Conservation (phyloP, 106 monocot species). For the Cymbidium sinense region DNA sequence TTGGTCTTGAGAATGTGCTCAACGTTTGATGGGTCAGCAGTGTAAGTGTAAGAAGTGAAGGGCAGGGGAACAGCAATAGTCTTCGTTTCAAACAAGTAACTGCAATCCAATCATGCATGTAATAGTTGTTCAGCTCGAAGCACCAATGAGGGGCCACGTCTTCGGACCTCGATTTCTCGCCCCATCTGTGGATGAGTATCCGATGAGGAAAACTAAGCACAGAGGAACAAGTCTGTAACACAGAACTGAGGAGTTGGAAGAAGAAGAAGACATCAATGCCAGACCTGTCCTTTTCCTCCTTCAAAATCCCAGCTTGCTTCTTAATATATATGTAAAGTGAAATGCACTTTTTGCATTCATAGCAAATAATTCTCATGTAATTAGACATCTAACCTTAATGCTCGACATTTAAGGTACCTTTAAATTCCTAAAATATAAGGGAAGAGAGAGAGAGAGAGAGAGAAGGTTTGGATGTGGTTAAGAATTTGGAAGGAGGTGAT, state of each 20-base stretch:
- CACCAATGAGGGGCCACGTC: conserved; percentile 76
- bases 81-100: conserved; percentile 46
- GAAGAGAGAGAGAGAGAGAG: too few relatives aligned
- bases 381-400: too few relatives aligned
- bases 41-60: conserved; percentile 74
- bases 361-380: too few relatives aligned
- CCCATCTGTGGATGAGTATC: conserved; percentile 57
- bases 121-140: conserved; percentile 73
- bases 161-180: conserved; percentile 53
- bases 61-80: conserved; percentile 66
- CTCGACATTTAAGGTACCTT: too few relatives aligned
- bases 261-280: neutral
- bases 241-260: neutral
- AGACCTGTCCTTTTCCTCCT: neutral
- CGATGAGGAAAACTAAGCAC: conserved; percentile 26
- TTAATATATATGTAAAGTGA: neutral
- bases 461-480: neutral
- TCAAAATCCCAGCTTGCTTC: neutral
- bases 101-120: conserved; percentile 95
- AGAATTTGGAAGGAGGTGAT: neutral
- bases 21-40: conserved; percentile 52
- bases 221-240: neutral
- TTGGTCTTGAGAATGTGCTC: conserved; percentile 76
- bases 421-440: too few relatives aligned
- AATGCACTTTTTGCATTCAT: too few relatives aligned